Evolutionary conservation across 202 grass and related monocot genomes (phyloP), one percentile per base, ranked within the genome.

Genomic region (Carex arenaria): DNA sequence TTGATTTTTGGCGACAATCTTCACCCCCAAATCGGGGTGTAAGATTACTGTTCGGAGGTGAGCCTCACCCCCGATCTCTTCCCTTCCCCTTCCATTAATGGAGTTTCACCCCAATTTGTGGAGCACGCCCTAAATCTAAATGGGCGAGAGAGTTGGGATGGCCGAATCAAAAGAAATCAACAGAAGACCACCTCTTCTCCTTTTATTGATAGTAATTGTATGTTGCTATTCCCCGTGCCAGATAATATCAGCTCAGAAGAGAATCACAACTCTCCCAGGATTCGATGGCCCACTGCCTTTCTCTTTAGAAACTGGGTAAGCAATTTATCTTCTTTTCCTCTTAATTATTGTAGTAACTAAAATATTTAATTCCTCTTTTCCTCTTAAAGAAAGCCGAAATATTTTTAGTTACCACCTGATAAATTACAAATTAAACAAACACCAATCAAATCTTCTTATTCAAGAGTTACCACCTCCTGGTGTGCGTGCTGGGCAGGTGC

Each of bases 271-370:
- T 9, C 89, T 88, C 32, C 89, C 89, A 45, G 89, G 89, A 52
- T 90, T 90, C 20, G 71, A 87, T 22, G 89, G 89, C 3, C 82
- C 82, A 18, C 85, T 87, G 57, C 85, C 89, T 30, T 85, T 90
- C 61, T 4, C 19, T 7, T 42, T 87, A n/a, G 82, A 82, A 61
- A 87, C 81, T 51, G 88, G 85, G 88, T 87, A 85, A 0, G 17
- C 55, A 32, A 1, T 78, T 34, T 2, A 45, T 45, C 31, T 28
- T 42, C 15, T 73, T 20, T 40, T 47, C 69, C 9, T 73, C 14
- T 59, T 59, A 3, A 72, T n/a, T n/a, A n/a, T n/a, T 36, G 8
- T 63, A 28, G 19, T 26, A 71, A 30, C 1, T 13, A 23, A 23
- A 31, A 32, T 67, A 20, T 31, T 31, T 68, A 34, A 13, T 69